Evolutionary conservation across 2,329 filamentous ascomycete species (phyloP).

Genomic region (Hypoxylon sp.): DNA sequence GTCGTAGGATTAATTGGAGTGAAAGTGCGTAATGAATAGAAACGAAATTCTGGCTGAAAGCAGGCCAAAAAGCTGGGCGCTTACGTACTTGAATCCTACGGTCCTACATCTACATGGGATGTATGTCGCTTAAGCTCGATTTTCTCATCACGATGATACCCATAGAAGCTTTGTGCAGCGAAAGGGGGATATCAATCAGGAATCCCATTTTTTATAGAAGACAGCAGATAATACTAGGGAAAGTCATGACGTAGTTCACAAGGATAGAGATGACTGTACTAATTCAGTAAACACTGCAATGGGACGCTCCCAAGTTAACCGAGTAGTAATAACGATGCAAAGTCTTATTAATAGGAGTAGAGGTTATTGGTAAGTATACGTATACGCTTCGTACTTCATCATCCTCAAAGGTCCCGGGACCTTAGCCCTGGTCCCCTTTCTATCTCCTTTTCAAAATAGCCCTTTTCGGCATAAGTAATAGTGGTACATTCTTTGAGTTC

Average conservation of each 20-base stretch:
- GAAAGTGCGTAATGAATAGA: conserved; percentile 26
- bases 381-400: not conserved
- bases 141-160: not conserved
- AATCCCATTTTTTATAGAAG: not conserved
- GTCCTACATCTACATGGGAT: not conserved
- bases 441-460: not conserved
- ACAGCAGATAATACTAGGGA: not conserved
- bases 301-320: not conserved
- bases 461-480: not conserved
- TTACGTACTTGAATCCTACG: not conserved
- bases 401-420: not conserved
- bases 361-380: conserved; percentile 2
- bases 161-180: not conserved
- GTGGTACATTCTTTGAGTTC: not conserved
- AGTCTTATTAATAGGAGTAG: not conserved
- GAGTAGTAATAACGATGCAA: not conserved
- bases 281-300: not conserved
- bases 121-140: not conserved
- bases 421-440: not conserved
- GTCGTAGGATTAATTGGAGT: conserved; percentile 15
- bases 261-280: not conserved
- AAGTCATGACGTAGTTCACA: not conserved
- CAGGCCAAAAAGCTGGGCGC: not conserved
- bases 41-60: conserved; percentile 5
- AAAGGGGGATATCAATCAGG: not conserved